Base-by-base conservation (phyloP, 352 stramenopile species). In the Phytophthora cajani region DNA sequence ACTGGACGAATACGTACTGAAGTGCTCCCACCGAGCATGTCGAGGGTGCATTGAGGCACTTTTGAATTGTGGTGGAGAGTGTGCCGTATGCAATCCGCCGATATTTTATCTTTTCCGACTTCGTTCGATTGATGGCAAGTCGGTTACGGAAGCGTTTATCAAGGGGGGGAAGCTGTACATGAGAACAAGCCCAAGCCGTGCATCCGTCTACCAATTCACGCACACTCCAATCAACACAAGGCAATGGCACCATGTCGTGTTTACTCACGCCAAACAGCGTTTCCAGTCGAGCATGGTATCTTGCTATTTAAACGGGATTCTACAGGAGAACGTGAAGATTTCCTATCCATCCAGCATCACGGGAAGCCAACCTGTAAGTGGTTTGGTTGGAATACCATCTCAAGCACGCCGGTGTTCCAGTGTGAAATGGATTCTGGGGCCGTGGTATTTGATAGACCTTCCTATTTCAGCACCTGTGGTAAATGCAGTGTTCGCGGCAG, bases 31-130 rank as follows among this genome's bases (percentile, higher is more conserved):
- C 62, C 61, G 75, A 32, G 82, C 78, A 9, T 93, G 86, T 12
- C 77, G 78, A 27, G 74, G 70, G 5, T 93, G 86, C 30, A 69
- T 82, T 23, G 84, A 93, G 33, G 81, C 81, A 11, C 69, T 93
- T 19, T 23, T 81, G 0, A 85, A 78, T 52, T 78, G 59, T 57
- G 82, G 84, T 6, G 86, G 84, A 1, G 86, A 91, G 51, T 93
- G 86, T 44, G 77, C 87, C 8, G 78, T 91, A 47, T 93, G 86
- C 64, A 93, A 93, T 46, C 78, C 84, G 9, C 86, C 86, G 3
- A 89, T 81, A 56, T 89, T 93, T 58, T 92, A 89, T 59, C 56
- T 93, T 12, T 92, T 87, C 42, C 77, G 86, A 21, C 86, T 91
- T 73, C 84, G 86, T 1, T 93, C 86, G 8, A 69, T 81, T 16